Percentiles rank a stretch among this genome's conserved stretches.
Conservation (phyloP, 768 basidiomycete genomes). For the Lentinula boryana region DNA sequence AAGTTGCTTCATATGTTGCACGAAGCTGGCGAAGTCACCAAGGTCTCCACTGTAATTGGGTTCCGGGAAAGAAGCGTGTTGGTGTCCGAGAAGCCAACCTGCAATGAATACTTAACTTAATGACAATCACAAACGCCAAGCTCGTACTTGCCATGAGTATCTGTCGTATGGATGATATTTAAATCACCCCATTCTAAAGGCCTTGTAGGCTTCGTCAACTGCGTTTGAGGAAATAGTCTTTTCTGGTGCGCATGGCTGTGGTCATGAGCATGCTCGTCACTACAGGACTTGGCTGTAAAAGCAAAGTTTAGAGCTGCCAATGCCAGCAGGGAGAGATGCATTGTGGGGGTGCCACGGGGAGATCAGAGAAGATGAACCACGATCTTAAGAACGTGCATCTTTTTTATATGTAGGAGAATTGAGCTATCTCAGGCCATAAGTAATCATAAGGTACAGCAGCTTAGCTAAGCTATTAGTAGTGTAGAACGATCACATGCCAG, state of each 20-base stretch:
- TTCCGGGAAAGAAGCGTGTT: constrained; percentile 65
- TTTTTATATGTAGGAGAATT: no score
- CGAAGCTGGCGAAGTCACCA: constrained; percentile 88
- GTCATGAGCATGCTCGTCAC: constrained; percentile 21
- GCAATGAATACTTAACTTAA: no score
- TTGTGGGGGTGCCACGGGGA: neutral
- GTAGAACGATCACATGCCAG: no score
- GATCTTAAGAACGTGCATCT: neutral
- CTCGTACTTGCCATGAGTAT: constrained; percentile 45
- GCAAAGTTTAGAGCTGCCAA: neutral
- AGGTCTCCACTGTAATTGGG: constrained; percentile 69
- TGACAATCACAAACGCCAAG: neutral
- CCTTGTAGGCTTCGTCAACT: constrained; percentile 52
- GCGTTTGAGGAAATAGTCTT: constrained; percentile 33
- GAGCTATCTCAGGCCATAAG: no score
- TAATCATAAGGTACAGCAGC: no score
- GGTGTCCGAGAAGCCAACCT: constrained; percentile 79
- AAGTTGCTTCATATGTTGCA: constrained; percentile 71
- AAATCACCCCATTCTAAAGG: constrained; percentile 84
- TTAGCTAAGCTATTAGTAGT: no score
- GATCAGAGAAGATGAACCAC: neutral
- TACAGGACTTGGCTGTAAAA: constrained; percentile 13
- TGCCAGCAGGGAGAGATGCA: neutral
- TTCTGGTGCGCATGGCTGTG: constrained; percentile 26
- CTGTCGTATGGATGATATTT: constrained; percentile 84